Evolutionary conservation across 2,329 filamentous ascomycete species (phyloP), one percentile per base, ranked within the genome.

Genomic region (Penicillium sp.): DNA sequence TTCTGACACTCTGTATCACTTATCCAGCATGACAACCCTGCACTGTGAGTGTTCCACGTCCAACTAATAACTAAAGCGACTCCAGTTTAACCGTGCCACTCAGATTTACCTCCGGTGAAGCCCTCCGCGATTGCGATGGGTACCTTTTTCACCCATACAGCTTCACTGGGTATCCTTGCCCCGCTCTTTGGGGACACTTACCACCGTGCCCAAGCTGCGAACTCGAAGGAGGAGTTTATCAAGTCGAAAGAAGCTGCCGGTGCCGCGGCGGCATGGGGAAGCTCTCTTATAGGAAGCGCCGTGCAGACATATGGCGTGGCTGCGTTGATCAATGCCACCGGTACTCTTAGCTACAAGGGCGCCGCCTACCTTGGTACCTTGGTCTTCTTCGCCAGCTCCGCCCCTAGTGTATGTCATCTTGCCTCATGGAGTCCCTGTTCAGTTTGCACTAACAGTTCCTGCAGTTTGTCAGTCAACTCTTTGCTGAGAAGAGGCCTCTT

Each of bases 111-210:
- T 56, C 76, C 90, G 56, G 93, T 98, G 65, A 97, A 96, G 84
- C 93, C 93, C 58, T 96, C 90, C 64, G 91, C 93, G 62, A 95
- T 98, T 65, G 93, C 91, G 63, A 81, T 97, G 63, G 93, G 93
- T 73, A 93, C 90, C 50, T 74, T 89, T 70, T 98, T 96, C 83
- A 96, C 86, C 79, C 91, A 98, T 74, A 83, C 84, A 60, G 78
- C 88, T 60, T 93, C 93, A 63, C 83, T 93, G 51, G 90, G 87
- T 50, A 81, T 97, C 58, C 80, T 97, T 49, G 79, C 82, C 45
- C 91, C 91, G 50, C 74, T 97, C 70, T 95, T 97, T 68, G 91
- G 93, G 64, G 84, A 94, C 63, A 91, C 88, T 63, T 96, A 95
- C 80, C 84, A 90, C 73, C 86, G 87, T 58, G 90, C 91, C 56